Conservation (phyloP, 1,284 basidiomycete species). For the Lignosus rhinocerotis region DNA sequence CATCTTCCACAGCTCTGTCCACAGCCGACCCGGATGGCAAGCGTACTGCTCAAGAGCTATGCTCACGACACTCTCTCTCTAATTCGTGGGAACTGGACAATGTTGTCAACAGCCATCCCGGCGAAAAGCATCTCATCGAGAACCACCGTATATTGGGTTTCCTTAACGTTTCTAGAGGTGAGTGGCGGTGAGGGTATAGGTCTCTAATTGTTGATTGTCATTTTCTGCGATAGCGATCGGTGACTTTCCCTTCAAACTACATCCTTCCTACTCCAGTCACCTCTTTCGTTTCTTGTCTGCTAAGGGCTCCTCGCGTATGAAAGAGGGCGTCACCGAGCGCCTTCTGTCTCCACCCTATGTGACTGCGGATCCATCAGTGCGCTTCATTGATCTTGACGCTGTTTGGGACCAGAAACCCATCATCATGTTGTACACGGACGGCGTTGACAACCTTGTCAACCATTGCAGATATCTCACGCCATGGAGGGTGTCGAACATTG, state of each 20-base stretch:
- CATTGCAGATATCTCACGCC: slow-evolving; percentile 3
- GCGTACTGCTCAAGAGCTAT: slow-evolving; percentile 2
- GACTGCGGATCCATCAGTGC: slow-evolving; percentile 7
- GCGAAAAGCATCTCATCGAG: not conserved
- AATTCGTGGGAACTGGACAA: not conserved
- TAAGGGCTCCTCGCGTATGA: not conserved
- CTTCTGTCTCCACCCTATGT: slow-evolving; percentile 12
- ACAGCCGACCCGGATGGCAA: slow-evolving; percentile 1
- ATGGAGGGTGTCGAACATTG: not conserved
- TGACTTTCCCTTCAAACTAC: slow-evolving; percentile 9
- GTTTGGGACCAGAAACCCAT: slow-evolving; percentile 6
- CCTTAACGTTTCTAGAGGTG: slow-evolving; percentile 6
- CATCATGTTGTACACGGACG: slow-evolving; percentile 14
- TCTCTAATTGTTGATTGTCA: no score
- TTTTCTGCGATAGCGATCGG: no score
- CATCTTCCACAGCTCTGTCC: slow-evolving; percentile 5
- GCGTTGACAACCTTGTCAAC: slow-evolving; percentile 11
- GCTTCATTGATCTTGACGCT: slow-evolving; percentile 7
- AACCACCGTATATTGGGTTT: slow-evolving; percentile 1
- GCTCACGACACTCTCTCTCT: not conserved
- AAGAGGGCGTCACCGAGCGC: not conserved
- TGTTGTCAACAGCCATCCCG: not conserved
- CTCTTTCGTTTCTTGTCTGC: slow-evolving; percentile 7
- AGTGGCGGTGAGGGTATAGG: no score
- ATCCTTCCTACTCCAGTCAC: not conserved